A percentile compares a stretch with the other conserved stretches of the same genome.
phyloP scores from a whole-genome alignment of 1,284 basidiomycete species.

The Phellopilus nigrolimitatus region DNA sequence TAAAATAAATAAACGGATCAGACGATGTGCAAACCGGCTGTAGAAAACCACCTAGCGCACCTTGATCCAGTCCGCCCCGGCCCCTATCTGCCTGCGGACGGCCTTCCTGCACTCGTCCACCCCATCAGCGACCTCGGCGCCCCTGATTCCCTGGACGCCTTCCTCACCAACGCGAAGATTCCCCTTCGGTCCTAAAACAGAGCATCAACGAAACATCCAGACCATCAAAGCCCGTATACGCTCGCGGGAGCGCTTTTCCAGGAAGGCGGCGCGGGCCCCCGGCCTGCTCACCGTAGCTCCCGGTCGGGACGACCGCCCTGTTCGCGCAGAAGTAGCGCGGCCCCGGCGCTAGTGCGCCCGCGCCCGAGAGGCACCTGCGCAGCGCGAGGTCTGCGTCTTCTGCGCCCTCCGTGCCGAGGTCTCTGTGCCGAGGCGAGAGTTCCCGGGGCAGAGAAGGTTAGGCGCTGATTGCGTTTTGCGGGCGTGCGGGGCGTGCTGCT shows the following conservation, averaged over 20 bases:
- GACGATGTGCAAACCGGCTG: slow-evolving; percentile 1
- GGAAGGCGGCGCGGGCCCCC: neutral
- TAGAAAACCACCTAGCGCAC: slow-evolving; percentile 25
- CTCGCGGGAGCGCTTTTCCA: neutral
- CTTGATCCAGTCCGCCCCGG: slow-evolving; percentile 68
- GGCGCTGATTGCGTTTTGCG: neutral
- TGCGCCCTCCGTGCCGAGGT: slow-evolving; percentile 64
- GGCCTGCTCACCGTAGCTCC: slow-evolving; percentile 49
- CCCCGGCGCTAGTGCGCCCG: slow-evolving; percentile 49
- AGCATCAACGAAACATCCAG: slow-evolving; percentile 1
- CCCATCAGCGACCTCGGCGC: slow-evolving; percentile 58
- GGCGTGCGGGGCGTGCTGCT: slow-evolving; percentile 1
- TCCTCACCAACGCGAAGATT: slow-evolving; percentile 41
- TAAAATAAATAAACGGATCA: too few relatives aligned
- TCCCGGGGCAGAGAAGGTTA: slow-evolving; percentile 5
- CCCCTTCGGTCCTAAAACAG: slow-evolving; percentile 51
- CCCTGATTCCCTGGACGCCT: slow-evolving; percentile 51
- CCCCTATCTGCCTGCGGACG: slow-evolving; percentile 58
- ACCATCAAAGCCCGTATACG: neutral
- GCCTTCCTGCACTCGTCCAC: slow-evolving; percentile 49
- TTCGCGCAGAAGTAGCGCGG: slow-evolving; percentile 63
- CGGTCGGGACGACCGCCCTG: slow-evolving; percentile 56
- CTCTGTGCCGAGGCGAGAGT: slow-evolving; percentile 33
- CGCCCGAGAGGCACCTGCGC: slow-evolving; percentile 50
- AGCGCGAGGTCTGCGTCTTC: slow-evolving; percentile 58